phyloP scores from a whole-genome alignment of 2,329 filamentous ascomycete species.

The Paramyrothecium roridum region DNA sequence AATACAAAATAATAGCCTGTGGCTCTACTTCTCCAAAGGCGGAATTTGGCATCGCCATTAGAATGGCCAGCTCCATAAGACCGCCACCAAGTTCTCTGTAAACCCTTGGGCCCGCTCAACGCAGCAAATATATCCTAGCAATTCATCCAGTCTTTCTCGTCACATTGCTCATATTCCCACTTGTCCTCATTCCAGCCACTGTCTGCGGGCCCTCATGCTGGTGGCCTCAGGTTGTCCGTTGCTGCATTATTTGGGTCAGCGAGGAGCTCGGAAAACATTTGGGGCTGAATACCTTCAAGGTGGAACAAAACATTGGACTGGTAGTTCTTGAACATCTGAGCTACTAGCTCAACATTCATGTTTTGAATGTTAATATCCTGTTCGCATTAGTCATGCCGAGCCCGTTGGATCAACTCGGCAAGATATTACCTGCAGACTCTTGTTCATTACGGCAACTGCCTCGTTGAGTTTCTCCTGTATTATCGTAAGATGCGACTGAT shows the following conservation, averaged over 20 bases:
- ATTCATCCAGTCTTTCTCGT: too few relatives aligned
- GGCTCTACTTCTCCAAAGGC: too few relatives aligned
- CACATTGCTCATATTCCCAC: too few relatives aligned
- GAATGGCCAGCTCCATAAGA: too few relatives aligned
- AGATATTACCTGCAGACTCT: slow-evolving; percentile 69
- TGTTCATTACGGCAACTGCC: slow-evolving; percentile 88
- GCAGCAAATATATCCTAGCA: too few relatives aligned
- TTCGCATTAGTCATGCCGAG: neutral
- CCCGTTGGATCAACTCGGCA: neutral
- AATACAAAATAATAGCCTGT: too few relatives aligned
- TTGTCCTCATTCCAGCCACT: too few relatives aligned
- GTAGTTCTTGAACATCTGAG: slow-evolving; percentile 99
- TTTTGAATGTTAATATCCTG: slow-evolving; percentile 98
- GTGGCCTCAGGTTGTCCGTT: slow-evolving; percentile 79
- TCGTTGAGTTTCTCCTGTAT: slow-evolving; percentile 96
- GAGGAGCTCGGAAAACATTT: neutral
- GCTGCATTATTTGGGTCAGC: slow-evolving; percentile 44
- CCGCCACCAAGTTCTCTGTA: too few relatives aligned
- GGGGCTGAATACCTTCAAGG: slow-evolving; percentile 69
- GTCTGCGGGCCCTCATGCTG: slow-evolving; percentile 23
- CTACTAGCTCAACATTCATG: slow-evolving; percentile 97
- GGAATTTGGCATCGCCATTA: too few relatives aligned
- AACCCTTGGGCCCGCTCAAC: too few relatives aligned
- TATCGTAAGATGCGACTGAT: too few relatives aligned
- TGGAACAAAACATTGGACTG: slow-evolving; percentile 97